Evolutionary conservation across 768 basidiomycete species (phyloP).

Genomic region (Trametes elegans): DNA sequence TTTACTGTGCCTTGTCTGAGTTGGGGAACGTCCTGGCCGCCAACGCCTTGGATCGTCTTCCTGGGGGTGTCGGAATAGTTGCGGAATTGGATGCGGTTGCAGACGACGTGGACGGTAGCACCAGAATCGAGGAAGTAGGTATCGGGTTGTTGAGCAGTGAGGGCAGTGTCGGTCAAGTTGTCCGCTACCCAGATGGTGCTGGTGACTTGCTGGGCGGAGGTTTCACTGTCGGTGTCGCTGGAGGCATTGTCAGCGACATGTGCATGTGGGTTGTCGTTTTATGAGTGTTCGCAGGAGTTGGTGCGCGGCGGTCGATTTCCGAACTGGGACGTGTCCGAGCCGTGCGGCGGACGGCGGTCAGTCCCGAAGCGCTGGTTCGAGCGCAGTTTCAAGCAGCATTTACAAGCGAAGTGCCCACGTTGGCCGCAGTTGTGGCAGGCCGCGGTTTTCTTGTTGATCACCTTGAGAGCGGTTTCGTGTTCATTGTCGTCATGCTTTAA

Average conservation of each 20-base stretch:
- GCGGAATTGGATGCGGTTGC: neutral
- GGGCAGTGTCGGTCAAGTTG: neutral
- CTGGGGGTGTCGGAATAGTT: slow-evolving; percentile 5
- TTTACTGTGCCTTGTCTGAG: slow-evolving; percentile 8
- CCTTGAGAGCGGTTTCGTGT: slow-evolving; percentile 2
- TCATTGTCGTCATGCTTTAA: neutral
- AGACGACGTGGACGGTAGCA: neutral
- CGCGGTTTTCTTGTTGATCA: neutral
- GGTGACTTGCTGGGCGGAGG: neutral
- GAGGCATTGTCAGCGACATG: neutral
- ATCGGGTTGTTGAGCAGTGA: neutral
- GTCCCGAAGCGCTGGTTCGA: no score
- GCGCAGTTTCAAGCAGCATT: neutral
- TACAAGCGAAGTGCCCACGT: neutral
- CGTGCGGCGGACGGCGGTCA: neutral
- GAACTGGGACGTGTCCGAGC: no score
- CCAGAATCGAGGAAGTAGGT: slow-evolving; percentile 20
- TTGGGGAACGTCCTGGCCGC: neutral
- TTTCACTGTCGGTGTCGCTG: neutral
- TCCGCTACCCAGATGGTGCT: slow-evolving; percentile 1
- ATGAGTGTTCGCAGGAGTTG: neutral
- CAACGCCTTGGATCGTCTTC: slow-evolving; percentile 11
- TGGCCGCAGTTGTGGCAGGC: slow-evolving; percentile 7
- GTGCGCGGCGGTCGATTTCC: neutral
- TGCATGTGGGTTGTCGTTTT: no score